Percentiles rank a stretch among this genome's conserved stretches.
Conservation (phyloP, 139 green algal species). For the Asterochloris erici region DNA sequence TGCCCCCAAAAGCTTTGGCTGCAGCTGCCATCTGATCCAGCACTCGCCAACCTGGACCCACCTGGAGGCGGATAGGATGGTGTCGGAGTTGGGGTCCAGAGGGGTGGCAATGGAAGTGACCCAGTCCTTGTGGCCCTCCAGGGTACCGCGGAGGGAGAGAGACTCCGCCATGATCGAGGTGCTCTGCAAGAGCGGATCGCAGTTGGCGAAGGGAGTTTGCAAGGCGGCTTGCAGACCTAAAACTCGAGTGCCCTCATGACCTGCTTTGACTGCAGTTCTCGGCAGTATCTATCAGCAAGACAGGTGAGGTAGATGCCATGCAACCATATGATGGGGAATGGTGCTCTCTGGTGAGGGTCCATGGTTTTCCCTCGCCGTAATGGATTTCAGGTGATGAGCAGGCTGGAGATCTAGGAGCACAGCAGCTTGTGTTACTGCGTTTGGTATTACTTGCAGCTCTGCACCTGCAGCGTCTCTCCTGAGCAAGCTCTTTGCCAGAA, state of each 20-base stretch:
- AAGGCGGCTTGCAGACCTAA: constrained; percentile 3
- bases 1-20: constrained; percentile 1
- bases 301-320: background rate
- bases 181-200: background rate
- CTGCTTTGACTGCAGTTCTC: background rate
- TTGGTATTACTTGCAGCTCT: background rate
- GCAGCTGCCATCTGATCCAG: no score
- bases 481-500: background rate
- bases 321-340: background rate
- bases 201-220: background rate
- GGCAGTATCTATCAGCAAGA: no score
- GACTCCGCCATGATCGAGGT: constrained; percentile 16
- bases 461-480: background rate
- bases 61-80: constrained; percentile 90
- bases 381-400: background rate
- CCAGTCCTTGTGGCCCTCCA: constrained; percentile 29
- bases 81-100: constrained; percentile 90
- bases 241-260: background rate
- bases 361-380: background rate
- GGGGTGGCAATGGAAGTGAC: constrained; percentile 81
- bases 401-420: background rate
- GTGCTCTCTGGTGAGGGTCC: background rate
- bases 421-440: background rate
- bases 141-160: constrained; percentile 13
- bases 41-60: constrained; percentile 28